These are phyloP conservation scores for Didymella exigua DNA, from an alignment of 2,329 filamentous ascomycete genomes.

Conservation along the genomic window DNA sequence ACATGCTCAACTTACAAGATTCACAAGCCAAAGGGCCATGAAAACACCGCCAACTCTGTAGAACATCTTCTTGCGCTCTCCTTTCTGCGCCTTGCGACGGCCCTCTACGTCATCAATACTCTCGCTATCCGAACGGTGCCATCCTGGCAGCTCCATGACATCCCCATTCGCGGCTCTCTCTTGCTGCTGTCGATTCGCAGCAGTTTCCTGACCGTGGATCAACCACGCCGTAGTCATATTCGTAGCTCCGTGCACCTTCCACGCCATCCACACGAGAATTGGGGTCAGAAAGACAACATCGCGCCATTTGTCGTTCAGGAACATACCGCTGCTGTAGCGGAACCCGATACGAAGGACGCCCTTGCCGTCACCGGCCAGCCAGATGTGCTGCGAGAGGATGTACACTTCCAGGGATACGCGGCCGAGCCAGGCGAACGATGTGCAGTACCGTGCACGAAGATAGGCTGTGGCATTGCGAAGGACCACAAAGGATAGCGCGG, in stretches of 20 bases:
- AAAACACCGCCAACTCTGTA: neutral
- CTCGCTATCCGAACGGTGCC: neutral
- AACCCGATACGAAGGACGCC: conserved; percentile 54
- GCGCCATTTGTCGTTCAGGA: conserved; percentile 37
- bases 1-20: neutral
- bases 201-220: neutral
- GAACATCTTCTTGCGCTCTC: neutral
- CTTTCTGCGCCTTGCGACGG: neutral
- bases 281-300: conserved; percentile 51
- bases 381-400: conserved; percentile 66
- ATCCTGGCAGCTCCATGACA: conserved; percentile 5
- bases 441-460: conserved; percentile 54
- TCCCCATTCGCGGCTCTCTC: neutral
- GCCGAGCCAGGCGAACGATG: conserved; percentile 61
- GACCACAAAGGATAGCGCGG: conserved; percentile 59
- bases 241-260: conserved; percentile 47
- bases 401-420: conserved; percentile 64
- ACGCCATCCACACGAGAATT: conserved; percentile 53
- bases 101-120: neutral
- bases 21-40: conserved; percentile 1
- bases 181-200: neutral
- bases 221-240: conserved; percentile 49
- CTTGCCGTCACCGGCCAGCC: conserved; percentile 64
- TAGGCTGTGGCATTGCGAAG: conserved; percentile 57
- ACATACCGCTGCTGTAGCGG: conserved; percentile 33